Conservation (phyloP, 331 rosid genomes). For the Rhamnella rubrinervis region DNA sequence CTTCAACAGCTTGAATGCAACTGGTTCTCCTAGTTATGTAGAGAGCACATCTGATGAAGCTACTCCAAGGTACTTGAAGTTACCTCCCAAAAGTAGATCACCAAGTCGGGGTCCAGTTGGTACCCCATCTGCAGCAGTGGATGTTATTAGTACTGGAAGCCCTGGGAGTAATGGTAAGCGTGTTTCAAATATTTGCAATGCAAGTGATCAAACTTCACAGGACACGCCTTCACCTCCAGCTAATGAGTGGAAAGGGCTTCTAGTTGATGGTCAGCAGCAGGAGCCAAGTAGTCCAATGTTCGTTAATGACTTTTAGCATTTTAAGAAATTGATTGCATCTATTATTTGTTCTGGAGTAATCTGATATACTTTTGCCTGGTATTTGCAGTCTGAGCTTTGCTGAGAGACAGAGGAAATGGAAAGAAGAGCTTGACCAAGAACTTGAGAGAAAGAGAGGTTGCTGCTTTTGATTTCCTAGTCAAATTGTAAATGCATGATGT, state of each 20-base stretch:
- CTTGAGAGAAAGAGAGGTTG: constrained; percentile 96
- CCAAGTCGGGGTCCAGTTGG: constrained; percentile 62
- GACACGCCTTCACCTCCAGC: constrained; percentile 61
- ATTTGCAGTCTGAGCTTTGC: constrained; percentile 64
- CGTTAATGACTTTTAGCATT: constrained; percentile 22
- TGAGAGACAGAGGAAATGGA: constrained; percentile 94
- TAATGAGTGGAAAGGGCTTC: constrained; percentile 17
- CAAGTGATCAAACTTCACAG: constrained; percentile 48
- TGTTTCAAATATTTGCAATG: constrained; percentile 46
- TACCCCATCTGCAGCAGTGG: constrained; percentile 59
- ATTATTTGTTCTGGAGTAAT: constrained; percentile 16
- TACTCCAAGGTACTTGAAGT: constrained; percentile 67
- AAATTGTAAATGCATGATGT: constrained; percentile 7
- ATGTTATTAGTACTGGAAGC: constrained; percentile 52
- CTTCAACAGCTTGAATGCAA: constrained; percentile 72
- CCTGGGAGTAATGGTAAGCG: constrained; percentile 79
- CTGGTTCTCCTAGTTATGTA: constrained; percentile 59
- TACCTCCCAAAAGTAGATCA: constrained; percentile 97
- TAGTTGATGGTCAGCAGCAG: constrained; percentile 64
- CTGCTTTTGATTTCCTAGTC: constrained; percentile 13
- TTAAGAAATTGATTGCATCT: constrained; percentile 6
- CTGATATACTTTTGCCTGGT: constrained; percentile 19
- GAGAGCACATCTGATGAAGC: constrained; percentile 55
- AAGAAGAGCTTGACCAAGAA: constrained; percentile 98
- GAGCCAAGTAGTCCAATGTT: constrained; percentile 90